Conservation (phyloP, 148 eudicot genomes). For the Vaccinium macrocarpon region DNA sequence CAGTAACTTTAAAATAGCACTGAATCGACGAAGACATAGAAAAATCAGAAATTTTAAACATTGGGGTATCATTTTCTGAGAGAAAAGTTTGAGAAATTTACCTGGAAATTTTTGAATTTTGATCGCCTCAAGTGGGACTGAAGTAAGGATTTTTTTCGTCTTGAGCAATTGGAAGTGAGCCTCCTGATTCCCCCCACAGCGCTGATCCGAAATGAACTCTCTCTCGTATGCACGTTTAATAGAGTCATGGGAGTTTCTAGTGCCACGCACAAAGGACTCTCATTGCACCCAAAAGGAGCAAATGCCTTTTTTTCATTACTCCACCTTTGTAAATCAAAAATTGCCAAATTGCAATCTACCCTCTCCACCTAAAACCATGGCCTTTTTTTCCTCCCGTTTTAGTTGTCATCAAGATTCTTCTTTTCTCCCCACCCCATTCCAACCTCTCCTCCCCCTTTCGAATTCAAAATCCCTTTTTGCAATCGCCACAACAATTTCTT, state of each 20-base stretch:
- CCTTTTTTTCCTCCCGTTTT: no score
- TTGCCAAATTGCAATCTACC: background rate
- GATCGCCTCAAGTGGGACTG: background rate
- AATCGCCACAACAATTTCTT: no score
- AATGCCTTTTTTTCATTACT: background rate
- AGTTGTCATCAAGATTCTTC: no score
- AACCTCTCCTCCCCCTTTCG: no score
- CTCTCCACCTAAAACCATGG: no score
- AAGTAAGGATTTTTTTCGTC: background rate
- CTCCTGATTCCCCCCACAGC: background rate
- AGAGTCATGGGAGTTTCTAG: background rate
- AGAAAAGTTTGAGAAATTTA: background rate
- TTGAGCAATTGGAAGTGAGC: conserved; percentile 2
- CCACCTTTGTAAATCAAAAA: background rate
- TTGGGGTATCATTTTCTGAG: background rate
- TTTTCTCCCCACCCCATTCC: no score
- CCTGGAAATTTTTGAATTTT: background rate
- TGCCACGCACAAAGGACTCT: background rate
- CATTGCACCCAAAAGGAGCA: background rate
- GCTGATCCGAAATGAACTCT: no score
- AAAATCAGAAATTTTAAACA: background rate
- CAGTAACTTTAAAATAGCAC: background rate
- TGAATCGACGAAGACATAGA: background rate
- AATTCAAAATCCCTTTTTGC: no score
- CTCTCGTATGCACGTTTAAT: background rate